phyloP scores from a whole-genome alignment of 495 filamentous ascomycete species.

The Hyaloscypha finlandica region DNA sequence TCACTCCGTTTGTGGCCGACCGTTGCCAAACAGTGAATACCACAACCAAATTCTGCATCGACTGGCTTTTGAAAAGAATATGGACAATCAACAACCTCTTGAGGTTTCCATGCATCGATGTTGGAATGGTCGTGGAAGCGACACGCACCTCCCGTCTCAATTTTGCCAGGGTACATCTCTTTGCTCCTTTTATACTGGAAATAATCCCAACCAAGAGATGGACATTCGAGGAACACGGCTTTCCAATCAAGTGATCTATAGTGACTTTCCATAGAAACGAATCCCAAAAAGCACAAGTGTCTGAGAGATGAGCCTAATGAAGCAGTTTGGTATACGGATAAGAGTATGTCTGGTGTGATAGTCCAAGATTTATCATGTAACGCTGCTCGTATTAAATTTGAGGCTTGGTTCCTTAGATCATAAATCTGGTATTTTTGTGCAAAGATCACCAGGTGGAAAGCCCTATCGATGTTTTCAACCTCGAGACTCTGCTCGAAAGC shows the following conservation, averaged over 20 bases:
- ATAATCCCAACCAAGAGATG: constrained; percentile 1
- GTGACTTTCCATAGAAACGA: background rate
- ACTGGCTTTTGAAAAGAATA: background rate
- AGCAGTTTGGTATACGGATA: background rate
- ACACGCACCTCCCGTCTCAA: constrained; percentile 2
- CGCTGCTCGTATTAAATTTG: background rate
- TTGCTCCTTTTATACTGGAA: background rate
- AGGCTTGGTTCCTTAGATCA: constrained; percentile 1
- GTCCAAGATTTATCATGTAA: background rate
- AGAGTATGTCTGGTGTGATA: background rate
- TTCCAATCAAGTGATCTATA: background rate
- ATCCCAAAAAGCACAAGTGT: background rate
- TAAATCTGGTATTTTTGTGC: constrained; percentile 1
- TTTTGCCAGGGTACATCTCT: background rate
- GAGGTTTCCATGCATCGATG: background rate
- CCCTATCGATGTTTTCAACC: background rate
- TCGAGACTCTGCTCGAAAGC: background rate
- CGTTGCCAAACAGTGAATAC: no score
- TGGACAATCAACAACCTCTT: background rate
- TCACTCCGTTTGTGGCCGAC: no score
- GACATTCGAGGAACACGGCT: background rate
- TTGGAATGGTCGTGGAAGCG: constrained; percentile 3
- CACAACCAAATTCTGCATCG: no score
- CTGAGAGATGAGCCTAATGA: background rate
- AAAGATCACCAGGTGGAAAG: background rate